Base-by-base conservation (phyloP, 768 basidiomycete species). In the Grammothele lineata region DNA sequence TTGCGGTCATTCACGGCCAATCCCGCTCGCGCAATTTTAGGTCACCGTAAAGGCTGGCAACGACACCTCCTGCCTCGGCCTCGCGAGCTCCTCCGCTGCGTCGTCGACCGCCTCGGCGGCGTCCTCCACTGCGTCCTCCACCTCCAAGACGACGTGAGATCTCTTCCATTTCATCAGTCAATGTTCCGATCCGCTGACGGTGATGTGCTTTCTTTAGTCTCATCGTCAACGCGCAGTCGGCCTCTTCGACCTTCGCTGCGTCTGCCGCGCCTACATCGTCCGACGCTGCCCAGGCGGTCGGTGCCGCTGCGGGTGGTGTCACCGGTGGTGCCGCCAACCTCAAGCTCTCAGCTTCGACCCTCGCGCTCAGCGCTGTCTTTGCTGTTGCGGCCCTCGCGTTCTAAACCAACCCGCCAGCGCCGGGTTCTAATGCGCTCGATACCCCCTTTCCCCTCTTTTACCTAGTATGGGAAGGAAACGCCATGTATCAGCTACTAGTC, bases 61-160 rank as follows among this genome's bases (percentile, higher is more conserved):
- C 36, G 64, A 74, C 48, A 41, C 60, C 5, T 68, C 71, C 17
- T 76, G 76, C 58, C 48, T 76, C 0, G 41, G 43, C 15, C 52
- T 51, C 8, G 34, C 54, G 14, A 24, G 40, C 12, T 50, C 59
- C 14, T 19, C 57, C 15, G 49, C 56, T 17, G 23, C 37, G 12
- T 47, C 51, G 12, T 21, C 45, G 8, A 24, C 46, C 14, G 48
- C 26, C 14, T 30, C 48, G 10, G 26, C 17, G 14, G n/a, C 18
- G 11, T 48, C 51, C 25, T 27, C 46, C 15, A 12, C 60, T 9
- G 38, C 52, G 7, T 7, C 14, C 8, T 30, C 27, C 14, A 38
- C 53, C 5, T 9, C 54, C 7, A 26, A 39, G 37, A 49, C 58
- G 18, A 40, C 61, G 51, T 50, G 40, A 47, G 62, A 53, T 6